Evolutionary conservation across 345 rosid species (phyloP).

Genomic region (Linum lewisii): DNA sequence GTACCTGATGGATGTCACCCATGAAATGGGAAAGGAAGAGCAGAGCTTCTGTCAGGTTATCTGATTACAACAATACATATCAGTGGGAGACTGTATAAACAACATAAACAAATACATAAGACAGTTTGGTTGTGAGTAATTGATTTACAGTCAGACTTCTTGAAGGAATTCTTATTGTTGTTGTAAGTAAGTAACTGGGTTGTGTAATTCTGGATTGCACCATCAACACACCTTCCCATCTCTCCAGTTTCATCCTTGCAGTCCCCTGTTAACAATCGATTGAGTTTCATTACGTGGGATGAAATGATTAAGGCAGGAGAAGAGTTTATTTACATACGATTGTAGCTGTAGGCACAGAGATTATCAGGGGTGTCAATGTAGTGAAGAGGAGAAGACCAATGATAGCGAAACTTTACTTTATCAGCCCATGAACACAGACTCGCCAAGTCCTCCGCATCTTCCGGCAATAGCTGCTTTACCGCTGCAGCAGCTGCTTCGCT

Average conservation of each 20-base stretch:
- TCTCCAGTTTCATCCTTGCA: conserved; percentile 65
- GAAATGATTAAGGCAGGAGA: background rate
- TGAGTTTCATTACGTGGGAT: background rate
- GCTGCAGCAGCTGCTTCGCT: conserved; percentile 44
- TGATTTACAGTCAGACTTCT: conserved; percentile 37
- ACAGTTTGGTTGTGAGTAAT: background rate
- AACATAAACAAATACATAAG: background rate
- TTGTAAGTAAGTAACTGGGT: conserved; percentile 65
- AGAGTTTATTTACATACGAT: conserved; percentile 24
- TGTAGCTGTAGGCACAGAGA: conserved; percentile 46
- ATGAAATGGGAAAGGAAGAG: conserved; percentile 78
- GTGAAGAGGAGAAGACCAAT: conserved; percentile 70
- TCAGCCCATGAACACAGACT: conserved; percentile 75
- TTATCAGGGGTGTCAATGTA: conserved; percentile 62
- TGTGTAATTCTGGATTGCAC: conserved; percentile 85
- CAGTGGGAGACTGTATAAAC: background rate
- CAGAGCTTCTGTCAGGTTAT: conserved; percentile 86
- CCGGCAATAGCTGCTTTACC: conserved; percentile 49
- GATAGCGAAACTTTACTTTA: conserved; percentile 50
- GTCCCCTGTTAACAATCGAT: conserved; percentile 42
- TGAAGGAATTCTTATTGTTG: conserved; percentile 24
- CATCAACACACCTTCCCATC: conserved; percentile 68
- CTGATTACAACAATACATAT: conserved; percentile 19
- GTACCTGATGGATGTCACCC: conserved; percentile 90
- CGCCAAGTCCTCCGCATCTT: conserved; percentile 45